Evolutionary conservation across 2,329 filamentous ascomycete species (phyloP), one percentile per base, ranked within the genome.

Genomic region (Aureobasidium sp.): DNA sequence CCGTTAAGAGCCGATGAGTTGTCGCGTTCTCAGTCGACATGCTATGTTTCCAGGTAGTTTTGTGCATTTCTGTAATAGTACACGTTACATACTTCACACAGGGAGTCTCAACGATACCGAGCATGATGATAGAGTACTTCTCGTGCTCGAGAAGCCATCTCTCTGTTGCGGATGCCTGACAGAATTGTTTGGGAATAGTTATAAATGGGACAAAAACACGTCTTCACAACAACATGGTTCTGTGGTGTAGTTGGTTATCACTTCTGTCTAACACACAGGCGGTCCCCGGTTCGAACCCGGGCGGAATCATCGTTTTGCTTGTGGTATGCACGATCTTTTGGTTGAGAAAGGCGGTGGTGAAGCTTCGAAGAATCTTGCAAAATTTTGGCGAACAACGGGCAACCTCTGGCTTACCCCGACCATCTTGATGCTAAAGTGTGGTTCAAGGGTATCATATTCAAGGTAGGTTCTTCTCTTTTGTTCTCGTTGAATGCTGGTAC

Each of bases 241-340:
- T 53, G 50, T 53, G 50, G 50, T 53, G 50, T 53, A 53, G 34
- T 53, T 53, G 50, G 50, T 44, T 44, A 44, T 44, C 41, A 44
- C 41, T 44, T 44, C 41, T 44, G 41, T 44, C 41, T 44, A 44
- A 44, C 41, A 44, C 41, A 44, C 41, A 44, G 41, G 41, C 41
- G 41, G 41, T 44, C 41, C 41, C 41, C 41, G 41, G 41, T 44
- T 44, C 41, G 41, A 44, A 44, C 41, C 41, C 41, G 41, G 41
- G 41, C 41, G 41, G 41, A 44, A 44, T 44, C 41, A 44, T 44
- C 7, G 20, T 44, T 44, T 44, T 44, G 41, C 9, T 10, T 2
- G 3, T 13, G 9, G 3, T 4, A 5, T 5, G 20, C 20, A 26
- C 7, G 10, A 2, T 44, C 2, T 7, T 44, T 42, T 42, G 17